Evolutionary conservation across 139 green algal species (phyloP).

Genomic region (Chlamydomonas incerta): DNA sequence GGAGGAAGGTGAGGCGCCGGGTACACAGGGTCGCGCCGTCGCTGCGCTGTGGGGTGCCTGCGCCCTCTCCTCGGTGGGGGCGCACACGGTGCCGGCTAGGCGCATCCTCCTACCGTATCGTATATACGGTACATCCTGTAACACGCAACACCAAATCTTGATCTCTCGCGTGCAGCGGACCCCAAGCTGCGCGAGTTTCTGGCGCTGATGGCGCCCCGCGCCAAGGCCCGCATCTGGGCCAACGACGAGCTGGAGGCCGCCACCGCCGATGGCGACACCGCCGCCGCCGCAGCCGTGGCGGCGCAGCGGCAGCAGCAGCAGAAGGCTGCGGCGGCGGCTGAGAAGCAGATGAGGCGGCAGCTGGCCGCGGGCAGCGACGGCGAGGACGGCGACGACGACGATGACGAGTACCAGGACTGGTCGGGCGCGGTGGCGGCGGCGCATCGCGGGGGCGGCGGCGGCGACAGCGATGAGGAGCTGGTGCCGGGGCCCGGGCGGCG

Average conservation of each 20-base stretch:
- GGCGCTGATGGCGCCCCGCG: constrained; percentile 87
- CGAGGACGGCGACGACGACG: constrained; percentile 19
- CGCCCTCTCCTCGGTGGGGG: too few species aligned
- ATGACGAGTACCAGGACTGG: constrained; percentile 53
- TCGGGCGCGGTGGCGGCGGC: constrained; percentile 1
- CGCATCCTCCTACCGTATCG: too few species aligned
- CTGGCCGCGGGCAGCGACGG: constrained; percentile 7
- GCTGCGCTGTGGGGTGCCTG: neutral
- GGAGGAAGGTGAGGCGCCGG: constrained; percentile 14
- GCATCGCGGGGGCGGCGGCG: constrained; percentile 18
- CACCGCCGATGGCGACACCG: neutral
- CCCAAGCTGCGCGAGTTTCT: constrained; percentile 93
- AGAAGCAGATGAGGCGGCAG: neutral
- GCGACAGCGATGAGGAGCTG: constrained; percentile 35
- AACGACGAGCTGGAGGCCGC: constrained; percentile 82
- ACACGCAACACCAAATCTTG: too few species aligned
- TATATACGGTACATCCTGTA: too few species aligned
- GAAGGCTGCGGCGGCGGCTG: neutral
- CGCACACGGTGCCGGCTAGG: too few species aligned
- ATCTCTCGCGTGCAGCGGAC: too few species aligned
- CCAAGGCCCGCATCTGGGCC: constrained; percentile 83
- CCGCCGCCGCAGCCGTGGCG: constrained; percentile 9
- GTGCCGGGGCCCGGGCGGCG: neutral
- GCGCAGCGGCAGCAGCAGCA: neutral
- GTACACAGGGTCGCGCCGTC: neutral